phyloP scores from a whole-genome alignment of 225 moss, liverwort and hornwort genomes.

The Pseudisothecium myosuroides region DNA sequence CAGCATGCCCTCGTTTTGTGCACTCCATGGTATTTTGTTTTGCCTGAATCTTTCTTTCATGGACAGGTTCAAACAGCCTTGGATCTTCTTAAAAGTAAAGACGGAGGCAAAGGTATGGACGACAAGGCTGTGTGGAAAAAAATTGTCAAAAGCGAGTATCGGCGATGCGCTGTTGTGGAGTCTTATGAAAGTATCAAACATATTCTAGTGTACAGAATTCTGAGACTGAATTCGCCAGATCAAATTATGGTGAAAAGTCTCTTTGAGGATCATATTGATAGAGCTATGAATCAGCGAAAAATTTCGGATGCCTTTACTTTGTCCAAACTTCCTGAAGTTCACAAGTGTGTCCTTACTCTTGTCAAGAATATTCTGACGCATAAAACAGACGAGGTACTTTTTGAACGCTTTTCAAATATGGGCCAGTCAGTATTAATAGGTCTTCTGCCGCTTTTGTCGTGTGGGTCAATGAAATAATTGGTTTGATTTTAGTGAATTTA shows the following conservation, averaged over 20 bases:
- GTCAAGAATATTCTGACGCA: conserved; percentile 35
- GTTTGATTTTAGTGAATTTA: background rate
- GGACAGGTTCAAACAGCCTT: conserved; percentile 70
- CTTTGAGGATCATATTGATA: conserved; percentile 64
- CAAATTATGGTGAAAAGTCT: conserved; percentile 36
- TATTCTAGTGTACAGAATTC: conserved; percentile 36
- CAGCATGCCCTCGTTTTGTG: background rate
- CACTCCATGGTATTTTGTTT: background rate
- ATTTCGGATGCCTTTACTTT: conserved; percentile 49
- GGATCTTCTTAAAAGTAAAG: conserved; percentile 31
- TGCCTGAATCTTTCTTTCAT: background rate
- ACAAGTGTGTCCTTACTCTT: conserved; percentile 41
- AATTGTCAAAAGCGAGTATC: conserved; percentile 67
- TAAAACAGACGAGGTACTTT: conserved; percentile 14
- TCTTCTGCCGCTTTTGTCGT: background rate
- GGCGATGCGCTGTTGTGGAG: conserved; percentile 84
- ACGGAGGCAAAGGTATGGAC: background rate
- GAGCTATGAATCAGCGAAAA: conserved; percentile 23
- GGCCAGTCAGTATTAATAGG: background rate
- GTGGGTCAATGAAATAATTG: background rate
- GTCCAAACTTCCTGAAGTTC: conserved; percentile 45
- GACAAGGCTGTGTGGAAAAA: conserved; percentile 70
- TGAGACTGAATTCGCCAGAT: conserved; percentile 42
- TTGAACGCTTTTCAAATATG: background rate
- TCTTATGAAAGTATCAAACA: conserved; percentile 76